These are phyloP conservation scores for Xylariaceae sp. DNA, from an alignment of 2,329 filamentous ascomycete genomes.

Conservation along the genomic window DNA sequence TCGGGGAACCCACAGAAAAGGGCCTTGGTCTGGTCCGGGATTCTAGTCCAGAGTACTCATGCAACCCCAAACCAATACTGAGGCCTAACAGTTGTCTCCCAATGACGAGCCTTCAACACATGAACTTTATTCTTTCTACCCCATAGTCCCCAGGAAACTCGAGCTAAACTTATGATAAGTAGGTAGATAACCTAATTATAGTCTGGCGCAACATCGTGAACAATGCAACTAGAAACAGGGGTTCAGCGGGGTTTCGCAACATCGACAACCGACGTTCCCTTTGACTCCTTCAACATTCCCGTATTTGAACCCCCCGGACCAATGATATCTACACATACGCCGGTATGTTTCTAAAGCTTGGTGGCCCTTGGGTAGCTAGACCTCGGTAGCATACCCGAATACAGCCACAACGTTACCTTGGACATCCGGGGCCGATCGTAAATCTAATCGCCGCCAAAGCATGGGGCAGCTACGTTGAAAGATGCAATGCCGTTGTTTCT, in stretches of 20 bases:
- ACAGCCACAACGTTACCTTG: not conserved
- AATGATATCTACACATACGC: not conserved
- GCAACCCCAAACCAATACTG: no score
- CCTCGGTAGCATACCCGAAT: not conserved
- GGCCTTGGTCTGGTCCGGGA: no score
- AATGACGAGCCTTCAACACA: no score
- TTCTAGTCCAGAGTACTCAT: no score
- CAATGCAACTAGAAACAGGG: slow-evolving; percentile 11
- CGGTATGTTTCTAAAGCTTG: no score
- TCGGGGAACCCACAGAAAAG: no score
- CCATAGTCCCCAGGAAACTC: not conserved
- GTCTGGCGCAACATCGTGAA: slow-evolving; percentile 13
- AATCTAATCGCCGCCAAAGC: not conserved
- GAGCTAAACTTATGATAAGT: not conserved
- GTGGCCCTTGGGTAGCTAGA: not conserved
- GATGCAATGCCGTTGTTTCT: not conserved
- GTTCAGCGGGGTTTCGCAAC: slow-evolving; percentile 15
- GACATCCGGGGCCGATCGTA: not conserved
- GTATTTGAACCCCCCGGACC: not conserved
- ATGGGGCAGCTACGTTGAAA: not conserved
- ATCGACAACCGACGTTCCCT: slow-evolving; percentile 9
- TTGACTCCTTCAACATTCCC: not conserved
- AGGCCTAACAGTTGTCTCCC: no score
- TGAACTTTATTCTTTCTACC: no score
- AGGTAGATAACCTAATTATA: slow-evolving; percentile 6